Base-by-base conservation (phyloP, 345 rosid species). In the Pistacia integerrima region DNA sequence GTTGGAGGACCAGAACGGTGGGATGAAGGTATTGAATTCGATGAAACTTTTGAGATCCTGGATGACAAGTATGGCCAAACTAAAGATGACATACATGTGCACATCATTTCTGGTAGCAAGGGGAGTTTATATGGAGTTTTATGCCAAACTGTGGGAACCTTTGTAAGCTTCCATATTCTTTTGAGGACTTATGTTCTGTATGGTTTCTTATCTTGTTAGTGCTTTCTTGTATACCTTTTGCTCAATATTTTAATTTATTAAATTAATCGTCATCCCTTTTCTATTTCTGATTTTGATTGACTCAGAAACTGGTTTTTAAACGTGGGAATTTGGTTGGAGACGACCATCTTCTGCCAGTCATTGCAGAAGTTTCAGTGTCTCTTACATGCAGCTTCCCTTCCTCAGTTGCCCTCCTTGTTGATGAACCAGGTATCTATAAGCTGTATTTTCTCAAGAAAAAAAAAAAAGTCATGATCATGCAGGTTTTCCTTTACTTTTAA, bases 1-100 rank as follows among this genome's bases (percentile, higher is more conserved):
- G 74, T 81, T 70, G 98, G 97, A 82, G 98, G 98, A 78, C 98
- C 98, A 79, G 93, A 90, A 79, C 87, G 69, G 72, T 93, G 98
- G 98, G 93, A 69, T 67, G 82, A 81, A 64, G 87, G 79, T 68
- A 92, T 89, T 17, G 85, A 81, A 55, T 90, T 83, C 84, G 80
- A 84, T 51, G 90, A 93, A 61, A 84, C 85, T 74, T 90, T 84
- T 68, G 88, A 87, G 78, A 79, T 82, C 74, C 64, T 83, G 58
- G 75, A 82, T 82, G 91, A 82, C 58, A 83, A 84, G 64, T 81
- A 63, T 64, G 77, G 61, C 59, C 73, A 30, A 59, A 79, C 77
- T 38, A 80, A 78, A 67, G 90, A 84, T 74, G 80, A 85, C 79
- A 84, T 88, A 76, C 77, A 71, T 61, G 82, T 87, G 59, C 85